A percentile compares a stretch with the other conserved stretches of the same genome.
These are phyloP conservation scores for Neoscytalidium dimidiatum DNA, from an alignment of 2,329 filamentous ascomycete genomes.

Conservation along the genomic window DNA sequence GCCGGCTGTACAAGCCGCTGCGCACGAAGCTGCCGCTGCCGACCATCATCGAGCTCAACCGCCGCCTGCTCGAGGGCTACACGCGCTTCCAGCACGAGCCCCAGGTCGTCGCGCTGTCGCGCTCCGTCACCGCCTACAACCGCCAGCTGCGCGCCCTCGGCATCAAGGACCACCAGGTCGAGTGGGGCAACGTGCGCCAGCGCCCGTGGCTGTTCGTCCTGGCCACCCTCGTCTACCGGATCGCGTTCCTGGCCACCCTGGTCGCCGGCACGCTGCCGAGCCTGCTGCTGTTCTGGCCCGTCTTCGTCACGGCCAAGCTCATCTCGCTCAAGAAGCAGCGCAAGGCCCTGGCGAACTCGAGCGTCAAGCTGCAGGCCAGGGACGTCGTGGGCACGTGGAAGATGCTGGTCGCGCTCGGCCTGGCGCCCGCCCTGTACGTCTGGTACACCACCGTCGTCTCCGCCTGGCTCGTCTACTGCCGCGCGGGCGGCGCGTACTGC, in stretches of 20 bases:
- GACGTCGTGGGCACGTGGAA: constrained; percentile 24
- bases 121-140: constrained; percentile 18
- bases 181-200: constrained; percentile 14
- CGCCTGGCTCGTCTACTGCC: constrained; percentile 2
- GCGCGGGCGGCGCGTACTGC: neutral
- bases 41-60: constrained; percentile 20
- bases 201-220: constrained; percentile 8
- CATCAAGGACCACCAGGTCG: constrained; percentile 22
- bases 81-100: constrained; percentile 20
- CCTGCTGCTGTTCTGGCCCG: constrained; percentile 11
- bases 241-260: constrained; percentile 3
- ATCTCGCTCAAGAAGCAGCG: constrained; percentile 22
- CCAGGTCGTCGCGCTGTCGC: constrained; percentile 12
- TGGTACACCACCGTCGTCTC: constrained; percentile 12
- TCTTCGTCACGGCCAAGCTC: constrained; percentile 18
- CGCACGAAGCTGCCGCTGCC: constrained; percentile 16
- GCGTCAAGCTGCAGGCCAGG: constrained; percentile 21
- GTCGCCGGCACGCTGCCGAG: constrained; percentile 9
- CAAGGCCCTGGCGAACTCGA: constrained; percentile 20
- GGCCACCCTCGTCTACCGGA: constrained; percentile 18
- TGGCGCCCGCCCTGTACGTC: constrained; percentile 20
- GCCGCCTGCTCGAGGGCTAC: constrained; percentile 21
- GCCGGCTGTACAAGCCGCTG: constrained; percentile 20
- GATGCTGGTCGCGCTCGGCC: constrained; percentile 21
- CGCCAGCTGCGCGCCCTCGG: constrained; percentile 17